phyloP scores from a whole-genome alignment of 108 stramenopile species.

The Cyclotella atomus region DNA sequence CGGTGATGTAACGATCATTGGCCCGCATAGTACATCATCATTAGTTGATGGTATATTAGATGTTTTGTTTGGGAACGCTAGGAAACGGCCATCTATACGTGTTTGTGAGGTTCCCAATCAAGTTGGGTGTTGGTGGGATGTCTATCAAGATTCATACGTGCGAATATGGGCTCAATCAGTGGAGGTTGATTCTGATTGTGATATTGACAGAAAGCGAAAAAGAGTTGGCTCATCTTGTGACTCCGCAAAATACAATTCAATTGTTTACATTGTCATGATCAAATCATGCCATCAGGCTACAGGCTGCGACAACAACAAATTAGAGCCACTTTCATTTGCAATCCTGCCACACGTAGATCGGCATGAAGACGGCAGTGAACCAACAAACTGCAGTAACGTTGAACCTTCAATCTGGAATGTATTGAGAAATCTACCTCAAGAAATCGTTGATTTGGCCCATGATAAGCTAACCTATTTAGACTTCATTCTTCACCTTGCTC shows the following conservation, averaged over 20 bases:
- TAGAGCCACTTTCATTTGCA: conserved; percentile 19
- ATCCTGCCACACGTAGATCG: conserved; percentile 12
- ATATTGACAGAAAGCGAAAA: neutral
- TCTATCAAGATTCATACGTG: conserved; percentile 68
- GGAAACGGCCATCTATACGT: conserved; percentile 31
- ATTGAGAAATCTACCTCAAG: conserved; percentile 37
- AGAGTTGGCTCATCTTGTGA: neutral
- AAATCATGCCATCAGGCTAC: neutral
- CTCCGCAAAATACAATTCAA: neutral
- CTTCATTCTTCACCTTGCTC: conserved; percentile 41
- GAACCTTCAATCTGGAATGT: conserved; percentile 28
- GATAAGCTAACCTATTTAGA: conserved; percentile 9
- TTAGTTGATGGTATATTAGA: conserved; percentile 39
- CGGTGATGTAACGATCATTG: conserved; percentile 39
- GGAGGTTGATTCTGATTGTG: neutral
- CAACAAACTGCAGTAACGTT: too few relatives aligned
- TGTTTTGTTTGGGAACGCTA: conserved; percentile 29
- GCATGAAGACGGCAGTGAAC: too few relatives aligned
- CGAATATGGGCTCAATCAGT: conserved; percentile 38
- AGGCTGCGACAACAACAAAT: neutral
- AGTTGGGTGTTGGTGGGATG: conserved; percentile 62
- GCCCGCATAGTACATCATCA: conserved; percentile 15
- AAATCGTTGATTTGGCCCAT: conserved; percentile 20
- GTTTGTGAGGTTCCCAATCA: conserved; percentile 37
- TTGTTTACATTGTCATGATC: conserved; percentile 37